These are phyloP conservation scores for Acrocalymma vagum DNA, from an alignment of 2,329 filamentous ascomycete species.

Conservation along the genomic window DNA sequence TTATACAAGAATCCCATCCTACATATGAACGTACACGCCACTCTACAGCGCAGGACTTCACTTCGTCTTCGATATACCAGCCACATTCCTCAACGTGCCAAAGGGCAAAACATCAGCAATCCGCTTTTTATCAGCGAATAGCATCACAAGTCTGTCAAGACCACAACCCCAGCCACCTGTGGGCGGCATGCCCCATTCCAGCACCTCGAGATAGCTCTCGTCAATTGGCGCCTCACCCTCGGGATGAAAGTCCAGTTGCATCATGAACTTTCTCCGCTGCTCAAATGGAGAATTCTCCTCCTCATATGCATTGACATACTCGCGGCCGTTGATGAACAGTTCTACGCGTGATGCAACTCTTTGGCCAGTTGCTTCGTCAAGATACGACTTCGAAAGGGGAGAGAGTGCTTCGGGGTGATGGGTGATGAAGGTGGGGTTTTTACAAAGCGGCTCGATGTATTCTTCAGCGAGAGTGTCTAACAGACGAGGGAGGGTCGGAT, in stretches of 20 bases:
- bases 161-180: constrained; percentile 98
- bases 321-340: constrained; percentile 80
- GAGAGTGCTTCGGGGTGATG: constrained; percentile 92
- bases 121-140: constrained; percentile 79
- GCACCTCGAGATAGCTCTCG: constrained; percentile 81
- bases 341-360: constrained; percentile 82
- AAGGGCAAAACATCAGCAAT: constrained; percentile 91
- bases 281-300: constrained; percentile 94
- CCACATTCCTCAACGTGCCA: constrained; percentile 76
- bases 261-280: constrained; percentile 83
- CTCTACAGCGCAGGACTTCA: no score
- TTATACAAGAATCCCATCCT: no score
- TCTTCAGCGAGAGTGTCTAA: constrained; percentile 80
- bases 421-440: constrained; percentile 81
- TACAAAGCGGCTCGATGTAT: constrained; percentile 82
- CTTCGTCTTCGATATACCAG: constrained; percentile 44
- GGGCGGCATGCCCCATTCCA: constrained; percentile 91
- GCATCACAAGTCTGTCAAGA: constrained; percentile 89
- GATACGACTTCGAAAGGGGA: constrained; percentile 87
- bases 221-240: constrained; percentile 63
- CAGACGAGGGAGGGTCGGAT: constrained; percentile 70
- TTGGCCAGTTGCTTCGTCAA: constrained; percentile 72
- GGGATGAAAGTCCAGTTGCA: constrained; percentile 57
- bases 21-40: no score
- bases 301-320: constrained; percentile 97